Evolutionary conservation across 2,329 filamentous ascomycete genomes (phyloP), one percentile per base, ranked within the genome.

Genomic region (Ceratocystiopsis sp.): DNA sequence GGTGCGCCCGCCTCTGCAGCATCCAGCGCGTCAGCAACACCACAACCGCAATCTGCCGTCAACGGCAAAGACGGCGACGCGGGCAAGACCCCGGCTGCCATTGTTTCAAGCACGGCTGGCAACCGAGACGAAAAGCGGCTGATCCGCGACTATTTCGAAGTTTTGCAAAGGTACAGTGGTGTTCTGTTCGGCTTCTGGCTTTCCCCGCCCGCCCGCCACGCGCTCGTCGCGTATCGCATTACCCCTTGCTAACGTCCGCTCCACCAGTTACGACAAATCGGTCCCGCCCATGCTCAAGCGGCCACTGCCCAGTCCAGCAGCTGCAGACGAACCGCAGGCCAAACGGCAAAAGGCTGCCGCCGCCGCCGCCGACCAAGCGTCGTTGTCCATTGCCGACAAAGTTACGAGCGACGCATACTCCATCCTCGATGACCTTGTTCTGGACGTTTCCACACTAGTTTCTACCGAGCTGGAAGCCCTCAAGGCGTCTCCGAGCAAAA

Each of bases 351-450:
- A 75, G 56, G 65, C 72, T 41, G 66, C 69, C 41, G 66, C 69
- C 38, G 56, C 55, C 33, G 53, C 57, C 33, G 52, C 51, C 16
- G 68, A 14, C 14, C 7, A 34, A 6, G n/a, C 41, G 3, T 6
- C 38, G 0, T 16, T 36, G 25, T 46, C 65, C 47, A 69, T 78
- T 47, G 60, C 65, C 45, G 69, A 73, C 51, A 77, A 74, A 60
- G 61, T 72, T 41, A 56, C 59, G 19, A 60, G 62, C 40, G 64
- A 67, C 50, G 57, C 55, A 32, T 80, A 80, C 54, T 65, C 66
- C 21, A 69, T 71, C 49, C 60, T 86, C 38, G 78, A 82, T 25
- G 75, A 81, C 48, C 63, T 84, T 37, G 71, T 81, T 15, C 58
- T 66, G 42, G 76, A 80, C 48, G 56, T 79, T 37, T 62, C 56